Evolutionary conservation across 164 flowering plant species (phyloP), one percentile per base, ranked within the genome.

Genomic region (Chimonanthus salicifolius): DNA sequence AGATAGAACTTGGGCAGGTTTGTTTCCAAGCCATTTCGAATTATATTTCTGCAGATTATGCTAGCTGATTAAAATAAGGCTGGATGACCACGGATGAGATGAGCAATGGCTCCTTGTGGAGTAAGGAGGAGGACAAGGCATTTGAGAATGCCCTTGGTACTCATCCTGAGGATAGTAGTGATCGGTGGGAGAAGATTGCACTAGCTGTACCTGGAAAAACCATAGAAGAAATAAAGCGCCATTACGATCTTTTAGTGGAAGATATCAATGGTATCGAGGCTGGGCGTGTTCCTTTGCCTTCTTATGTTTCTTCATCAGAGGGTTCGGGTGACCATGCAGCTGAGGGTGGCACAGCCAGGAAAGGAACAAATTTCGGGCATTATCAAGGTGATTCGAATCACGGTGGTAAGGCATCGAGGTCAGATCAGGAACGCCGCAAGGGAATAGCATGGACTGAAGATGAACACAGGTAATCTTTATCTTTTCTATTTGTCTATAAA

Each of bases 401-500:
- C 58, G 91, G 89, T 62, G 85, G 88, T 68, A 94, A 92, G 81
- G 80, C 74, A 62, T 87, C 90, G 5, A 88, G 84, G 78, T 71
- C 92, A 6, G 95, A 92, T 77, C 97, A 92, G 76, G 98, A 94
- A 77, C 92, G 97, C 3, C 92, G 97, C 0, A 94, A 92, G 72
- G 98, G 98, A 46, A 86, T 89, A 71, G 92, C 98, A 11, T 94
- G 98, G 98, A 92, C 98, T 46, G 98, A 94, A 82, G 98, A 94
- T 68, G 98, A 94, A 66, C 98, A 94, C 86, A 90, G 97, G 97
- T 92, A 76, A 80, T 69, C 77, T 78, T 66, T 15, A 21, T 45
- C 66, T 76, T 63, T 33, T 16, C 20, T 49, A 10, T 33, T 33
- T 45, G 11, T 70, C 65, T 13, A 71, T 7, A 47, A 47, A 10